phyloP scores from a whole-genome alignment of 768 basidiomycete species.

The Kwoniella sp. region DNA sequence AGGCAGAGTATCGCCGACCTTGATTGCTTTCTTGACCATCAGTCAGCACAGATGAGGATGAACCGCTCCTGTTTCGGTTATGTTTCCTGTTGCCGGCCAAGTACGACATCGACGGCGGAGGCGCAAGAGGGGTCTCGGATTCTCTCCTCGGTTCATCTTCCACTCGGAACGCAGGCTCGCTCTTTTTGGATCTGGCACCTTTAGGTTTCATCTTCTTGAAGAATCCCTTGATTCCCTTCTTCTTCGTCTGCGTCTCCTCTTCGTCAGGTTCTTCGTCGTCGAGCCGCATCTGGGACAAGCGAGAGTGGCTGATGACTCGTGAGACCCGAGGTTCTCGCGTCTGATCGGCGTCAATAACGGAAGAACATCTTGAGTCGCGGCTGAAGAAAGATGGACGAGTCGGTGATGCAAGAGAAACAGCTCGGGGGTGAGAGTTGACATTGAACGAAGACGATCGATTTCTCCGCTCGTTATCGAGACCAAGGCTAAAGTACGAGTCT shows the following conservation, averaged over 20 bases:
- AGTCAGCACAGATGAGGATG: slow-evolving; percentile 38
- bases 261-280: slow-evolving; percentile 27
- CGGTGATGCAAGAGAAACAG: slow-evolving; percentile 52
- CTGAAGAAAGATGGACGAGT: slow-evolving; percentile 52
- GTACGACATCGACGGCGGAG: slow-evolving; percentile 88
- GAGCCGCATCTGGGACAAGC: slow-evolving; percentile 35
- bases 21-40: slow-evolving; percentile 20
- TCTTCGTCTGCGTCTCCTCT: slow-evolving; percentile 43
- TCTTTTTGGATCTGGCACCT: slow-evolving; percentile 25
- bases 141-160: slow-evolving; percentile 17
- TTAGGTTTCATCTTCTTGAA: slow-evolving; percentile 52
- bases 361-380: slow-evolving; percentile 39
- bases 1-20: slow-evolving; percentile 11
- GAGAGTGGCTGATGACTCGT: slow-evolving; percentile 28
- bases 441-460: slow-evolving; percentile 31
- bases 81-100: slow-evolving; percentile 61
- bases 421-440: slow-evolving; percentile 44
- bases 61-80: slow-evolving; percentile 38
- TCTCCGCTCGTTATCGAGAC: slow-evolving; percentile 53
- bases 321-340: slow-evolving; percentile 12
- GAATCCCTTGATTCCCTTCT: slow-evolving; percentile 55
- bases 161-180: slow-evolving; percentile 2
- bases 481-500: slow-evolving; percentile 41
- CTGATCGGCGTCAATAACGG: slow-evolving; percentile 20
- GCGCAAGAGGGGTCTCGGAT: slow-evolving; percentile 66